Base-by-base conservation (phyloP, 208 protist genomes). In the Acanthamoeba culbertsoni region DNA sequence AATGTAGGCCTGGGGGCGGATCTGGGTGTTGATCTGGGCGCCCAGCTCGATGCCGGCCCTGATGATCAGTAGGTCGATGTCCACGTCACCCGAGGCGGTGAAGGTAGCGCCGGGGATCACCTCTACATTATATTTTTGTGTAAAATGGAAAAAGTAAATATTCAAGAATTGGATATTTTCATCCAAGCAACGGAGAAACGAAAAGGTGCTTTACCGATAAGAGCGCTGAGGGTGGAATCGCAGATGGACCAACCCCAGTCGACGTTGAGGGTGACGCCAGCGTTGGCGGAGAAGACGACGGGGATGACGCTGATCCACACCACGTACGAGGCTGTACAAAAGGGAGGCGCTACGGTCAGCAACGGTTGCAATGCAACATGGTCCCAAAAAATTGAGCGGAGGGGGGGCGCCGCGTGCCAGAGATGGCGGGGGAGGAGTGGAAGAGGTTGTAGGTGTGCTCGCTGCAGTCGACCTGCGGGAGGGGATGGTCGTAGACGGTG, bases 171-270 rank as follows among this genome's bases (percentile, higher is more conserved):
- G n/a, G n/a, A n/a, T n/a, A 20, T 2, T 16, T 31, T 16, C 14
- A 31, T 14, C 43, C 33, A 28, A 4, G 46, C 37, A 73, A 75
- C 12, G 18, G n/a, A 73, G 43, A 42, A 88, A n/a, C n/a, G n/a
- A n/a, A n/a, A n/a, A n/a, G n/a, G 5, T 94, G 68, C 90, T 33
- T 77, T 59, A 86, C 75, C 79, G n/a, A 94, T 33, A 28, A 94
- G 63, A 0, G 91, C 91, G n/a, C 37, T 73, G 31, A 95, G 77
- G 35, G 62, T 48, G 18, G 46, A 51, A 40, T 95, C 94, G 86
- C 94, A 95, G 28, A 95, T 65, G 53, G 77, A 59, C 94, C 94
- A 95, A 46, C 94, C 94, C 94, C 94, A 95, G 23, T 43, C 18
- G 31, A 77, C 63, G 65, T 95, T 62, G 7, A 95, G 40, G 42